Base-by-base conservation (phyloP, 768 basidiomycete species). In the Nevesoporus exiguus region DNA sequence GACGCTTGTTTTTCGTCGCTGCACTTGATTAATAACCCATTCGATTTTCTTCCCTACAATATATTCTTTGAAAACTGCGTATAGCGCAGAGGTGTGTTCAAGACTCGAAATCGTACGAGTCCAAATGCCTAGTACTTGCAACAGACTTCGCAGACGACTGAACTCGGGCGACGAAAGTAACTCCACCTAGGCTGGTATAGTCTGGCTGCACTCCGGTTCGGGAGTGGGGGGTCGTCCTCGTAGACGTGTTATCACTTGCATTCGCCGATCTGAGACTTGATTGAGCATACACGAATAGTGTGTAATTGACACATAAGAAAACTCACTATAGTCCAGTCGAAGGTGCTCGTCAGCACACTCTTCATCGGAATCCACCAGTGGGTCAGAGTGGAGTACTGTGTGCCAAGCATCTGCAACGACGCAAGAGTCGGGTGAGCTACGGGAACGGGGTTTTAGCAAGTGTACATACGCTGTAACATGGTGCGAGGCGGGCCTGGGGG, bases 361-460 rank as follows among this genome's bases (percentile, higher is more conserved):
- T 40, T 88, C 86, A 55, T 90, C 89, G 27, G 89, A 90, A 68
- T 90, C 87, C 47, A 76, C 70, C 27, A 90, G 73, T n/a, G 89
- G 84, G 63, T 91, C 89, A 34, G 81, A 80, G 29, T 78, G 81
- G 49, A 76, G 79, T 52, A 84, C 75, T 15, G 80, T 76, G 61
- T 87, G 81, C 85, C 85, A 90, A 15, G 89, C 84, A 64, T 90
- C 89, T 91, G 63, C 19, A 39, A 14, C 5, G 22, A 49, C 7
- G 39, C 61, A 58, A 40, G 42, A 33, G 34, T 47, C 22, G 30
- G 40, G 37, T 61, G 41, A 58, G 56, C 49, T 42, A 40, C 34
- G 47, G 41, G 30, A 5, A 10, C 49, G 10, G 30, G 36, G 24
- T 25, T 52, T 47, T 31, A 7, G 29, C 17, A 24, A 51, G 54